Conservation (phyloP, 2,329 filamentous ascomycete species). For the Xylariomycetidae sp. region DNA sequence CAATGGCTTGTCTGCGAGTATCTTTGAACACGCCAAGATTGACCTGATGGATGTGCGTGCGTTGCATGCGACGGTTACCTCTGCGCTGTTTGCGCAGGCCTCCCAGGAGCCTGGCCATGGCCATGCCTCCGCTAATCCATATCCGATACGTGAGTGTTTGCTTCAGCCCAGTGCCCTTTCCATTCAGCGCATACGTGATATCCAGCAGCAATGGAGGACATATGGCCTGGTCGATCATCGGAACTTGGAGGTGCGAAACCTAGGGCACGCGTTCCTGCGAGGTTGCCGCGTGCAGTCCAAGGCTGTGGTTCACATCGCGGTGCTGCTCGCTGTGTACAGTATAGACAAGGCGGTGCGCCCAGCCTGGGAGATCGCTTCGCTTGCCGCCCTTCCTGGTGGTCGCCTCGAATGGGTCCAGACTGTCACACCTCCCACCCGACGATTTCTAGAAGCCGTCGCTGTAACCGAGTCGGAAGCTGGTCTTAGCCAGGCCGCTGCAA, state of each 20-base stretch:
- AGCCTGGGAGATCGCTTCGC: slow-evolving; percentile 11
- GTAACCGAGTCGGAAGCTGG: neutral
- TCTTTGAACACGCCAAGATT: slow-evolving; percentile 13
- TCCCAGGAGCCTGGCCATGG: too few species aligned
- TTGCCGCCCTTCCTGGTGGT: slow-evolving; percentile 5
- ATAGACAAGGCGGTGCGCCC: slow-evolving; percentile 8
- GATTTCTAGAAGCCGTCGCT: slow-evolving; percentile 7
- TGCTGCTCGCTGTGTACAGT: slow-evolving; percentile 7
- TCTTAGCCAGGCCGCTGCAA: neutral
- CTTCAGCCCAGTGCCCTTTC: too few species aligned
- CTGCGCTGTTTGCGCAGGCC: too few species aligned
- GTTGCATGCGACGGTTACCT: slow-evolving; percentile 8
- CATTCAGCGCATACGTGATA: too few species aligned
- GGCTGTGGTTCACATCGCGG: slow-evolving; percentile 8
- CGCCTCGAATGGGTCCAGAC: slow-evolving; percentile 14
- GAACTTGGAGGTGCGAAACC: slow-evolving; percentile 1
- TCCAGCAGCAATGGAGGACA: too few species aligned
- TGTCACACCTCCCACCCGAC: slow-evolving; percentile 6
- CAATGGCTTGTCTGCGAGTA: slow-evolving; percentile 10
- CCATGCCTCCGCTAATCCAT: too few species aligned
- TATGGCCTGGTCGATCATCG: slow-evolving; percentile 7
- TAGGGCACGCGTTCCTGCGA: slow-evolving; percentile 6
- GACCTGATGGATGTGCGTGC: slow-evolving; percentile 10
- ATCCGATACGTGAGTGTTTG: too few species aligned
- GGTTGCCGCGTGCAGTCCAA: slow-evolving; percentile 5